A percentile compares a stretch with the other conserved stretches of the same genome.
Evolutionary conservation across 345 rosid genomes (phyloP).

Genomic region (Murraya paniculata): DNA sequence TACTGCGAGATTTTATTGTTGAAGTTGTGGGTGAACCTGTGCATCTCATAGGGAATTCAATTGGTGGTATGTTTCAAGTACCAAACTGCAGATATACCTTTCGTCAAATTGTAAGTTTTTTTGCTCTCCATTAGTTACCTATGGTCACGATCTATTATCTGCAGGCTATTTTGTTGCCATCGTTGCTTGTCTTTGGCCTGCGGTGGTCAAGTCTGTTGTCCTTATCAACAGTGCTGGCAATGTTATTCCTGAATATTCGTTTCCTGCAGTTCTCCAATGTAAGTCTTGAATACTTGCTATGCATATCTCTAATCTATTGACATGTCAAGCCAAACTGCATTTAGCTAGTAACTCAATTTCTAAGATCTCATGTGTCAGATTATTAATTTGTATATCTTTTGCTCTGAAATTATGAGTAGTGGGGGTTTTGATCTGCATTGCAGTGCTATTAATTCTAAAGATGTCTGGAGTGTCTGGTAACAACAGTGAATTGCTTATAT

Average conservation of each 20-base stretch:
- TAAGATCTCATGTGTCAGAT: background rate
- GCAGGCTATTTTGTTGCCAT: constrained; percentile 76
- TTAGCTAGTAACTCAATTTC: background rate
- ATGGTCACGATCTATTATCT: constrained; percentile 10
- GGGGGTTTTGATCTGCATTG: background rate
- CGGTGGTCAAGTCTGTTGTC: constrained; percentile 57
- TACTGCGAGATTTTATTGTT: constrained; percentile 73
- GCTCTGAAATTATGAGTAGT: background rate
- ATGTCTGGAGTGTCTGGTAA: background rate
- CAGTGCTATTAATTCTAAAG: background rate
- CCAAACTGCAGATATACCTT: background rate
- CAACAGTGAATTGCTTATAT: background rate
- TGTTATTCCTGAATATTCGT: constrained; percentile 56
- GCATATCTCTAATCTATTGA: background rate
- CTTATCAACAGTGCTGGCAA: constrained; percentile 82
- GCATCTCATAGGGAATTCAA: constrained; percentile 80
- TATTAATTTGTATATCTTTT: background rate
- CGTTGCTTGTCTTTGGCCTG: constrained; percentile 65
- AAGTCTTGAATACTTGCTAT: constrained; percentile 20
- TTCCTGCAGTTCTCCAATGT: constrained; percentile 44
- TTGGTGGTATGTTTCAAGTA: constrained; percentile 60
- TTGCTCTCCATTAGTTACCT: constrained; percentile 8
- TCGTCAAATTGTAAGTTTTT: background rate
- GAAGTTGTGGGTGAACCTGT: constrained; percentile 82
- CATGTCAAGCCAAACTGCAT: background rate